Base-by-base conservation (phyloP, 1,139 yeast genomes). In the Hansenula anomala region DNA sequence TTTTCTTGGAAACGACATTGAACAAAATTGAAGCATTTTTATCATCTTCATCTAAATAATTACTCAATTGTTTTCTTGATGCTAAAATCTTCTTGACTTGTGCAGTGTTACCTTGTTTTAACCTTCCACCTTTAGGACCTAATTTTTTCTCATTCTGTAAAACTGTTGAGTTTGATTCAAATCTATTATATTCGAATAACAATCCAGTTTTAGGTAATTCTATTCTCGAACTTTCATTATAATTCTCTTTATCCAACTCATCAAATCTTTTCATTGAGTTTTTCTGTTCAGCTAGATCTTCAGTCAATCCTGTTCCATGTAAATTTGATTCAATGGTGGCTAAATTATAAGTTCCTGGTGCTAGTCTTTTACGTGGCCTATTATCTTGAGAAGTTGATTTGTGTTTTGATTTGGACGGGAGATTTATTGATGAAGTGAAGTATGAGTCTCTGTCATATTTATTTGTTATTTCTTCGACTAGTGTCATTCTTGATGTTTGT, bases 161-260 rank as follows among this genome's bases (percentile, higher is more conserved):
- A 55, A 37, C 11, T 47, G 46, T 14, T 20, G 9, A 20, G 41
- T 45, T 16, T 45, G 37, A 28, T 47, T 34, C 36, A 30, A 25
- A 39, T 37, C 16, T 36, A 34, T 33, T 44, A 35, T 55, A 56
- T 16, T 50, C 46, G 30, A 58, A 52, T 22, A 45, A 41, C 12
- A 58, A 33, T 1, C 61, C 61, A 3, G 44, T 37, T 43, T 61
- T 63, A 1, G 72, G 72, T 14, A 67, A 46, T 20, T 67, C 73
- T 14, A 66, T 50, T 36, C 57, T 56, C 3, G 52, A 41, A 24
- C 30, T 40, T 18, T 66, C 71, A 44, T 56, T 63, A 45, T 64
- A 67, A 42, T 67, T 67, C 47, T 68, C 73, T 22, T 62, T 46
- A 40, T 65, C 67, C 15, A 68, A 46, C 39, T 67, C 72, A 4